phyloP scores from a whole-genome alignment of 345 rosid genomes.

The Hypericum perforatum region DNA sequence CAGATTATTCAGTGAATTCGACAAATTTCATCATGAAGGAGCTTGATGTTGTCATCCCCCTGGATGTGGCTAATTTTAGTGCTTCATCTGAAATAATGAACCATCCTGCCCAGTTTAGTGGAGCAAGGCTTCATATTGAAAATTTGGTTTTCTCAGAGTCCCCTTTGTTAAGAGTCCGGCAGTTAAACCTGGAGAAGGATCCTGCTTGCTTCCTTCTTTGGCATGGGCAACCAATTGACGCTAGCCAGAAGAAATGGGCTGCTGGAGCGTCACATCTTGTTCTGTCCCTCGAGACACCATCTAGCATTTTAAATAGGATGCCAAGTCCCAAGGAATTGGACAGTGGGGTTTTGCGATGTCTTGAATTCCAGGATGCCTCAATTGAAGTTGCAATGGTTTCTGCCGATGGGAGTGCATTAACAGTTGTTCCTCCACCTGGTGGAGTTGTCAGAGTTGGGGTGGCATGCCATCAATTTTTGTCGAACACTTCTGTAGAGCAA shows the following conservation, averaged over 20 bases:
- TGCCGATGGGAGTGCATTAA: slow-evolving; percentile 81
- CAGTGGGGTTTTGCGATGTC: slow-evolving; percentile 67
- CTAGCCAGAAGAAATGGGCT: slow-evolving; percentile 91
- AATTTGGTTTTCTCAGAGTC: slow-evolving; percentile 76
- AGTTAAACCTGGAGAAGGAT: slow-evolving; percentile 85
- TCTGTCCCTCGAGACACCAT: slow-evolving; percentile 69
- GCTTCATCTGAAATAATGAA: slow-evolving; percentile 23
- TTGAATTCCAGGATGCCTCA: slow-evolving; percentile 60
- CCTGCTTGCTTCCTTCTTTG: slow-evolving; percentile 93
- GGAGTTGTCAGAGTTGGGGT: slow-evolving; percentile 82
- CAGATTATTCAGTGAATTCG: slow-evolving; percentile 72
- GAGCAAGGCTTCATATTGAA: slow-evolving; percentile 83
- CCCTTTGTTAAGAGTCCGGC: slow-evolving; percentile 57
- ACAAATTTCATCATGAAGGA: slow-evolving; percentile 54
- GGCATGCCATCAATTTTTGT: slow-evolving; percentile 75
- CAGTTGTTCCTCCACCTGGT: slow-evolving; percentile 88
- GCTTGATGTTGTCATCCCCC: slow-evolving; percentile 65
- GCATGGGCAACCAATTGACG: slow-evolving; percentile 86
- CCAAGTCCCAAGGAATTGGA: slow-evolving; percentile 26
- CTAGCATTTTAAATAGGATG: slow-evolving; percentile 19
- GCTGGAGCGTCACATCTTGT: slow-evolving; percentile 54
- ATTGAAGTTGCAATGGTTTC: slow-evolving; percentile 84
- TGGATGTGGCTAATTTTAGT: slow-evolving; percentile 40
- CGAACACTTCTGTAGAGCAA: slow-evolving; percentile 93
- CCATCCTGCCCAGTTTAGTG: slow-evolving; percentile 42